Conservation (phyloP, 2,329 filamentous ascomycete species). For the Calonectria montana region DNA sequence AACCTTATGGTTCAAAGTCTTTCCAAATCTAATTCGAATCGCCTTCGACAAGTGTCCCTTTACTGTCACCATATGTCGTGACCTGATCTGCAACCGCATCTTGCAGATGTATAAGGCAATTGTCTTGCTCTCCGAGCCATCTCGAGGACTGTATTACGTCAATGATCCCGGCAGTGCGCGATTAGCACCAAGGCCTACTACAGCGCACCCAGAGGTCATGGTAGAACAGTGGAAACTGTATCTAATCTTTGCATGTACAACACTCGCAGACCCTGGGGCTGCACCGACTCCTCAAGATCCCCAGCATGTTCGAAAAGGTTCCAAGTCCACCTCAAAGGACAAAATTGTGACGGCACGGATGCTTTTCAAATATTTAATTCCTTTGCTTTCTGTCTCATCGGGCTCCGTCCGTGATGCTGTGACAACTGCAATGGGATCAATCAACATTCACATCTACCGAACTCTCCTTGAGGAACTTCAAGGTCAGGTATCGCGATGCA, state of each 20-base stretch:
- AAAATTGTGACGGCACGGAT: slow-evolving; percentile 90
- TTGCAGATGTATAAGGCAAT: slow-evolving; percentile 93
- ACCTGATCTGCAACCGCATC: slow-evolving; percentile 91
- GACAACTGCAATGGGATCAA: slow-evolving; percentile 90
- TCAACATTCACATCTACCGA: slow-evolving; percentile 93
- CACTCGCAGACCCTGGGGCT: slow-evolving; percentile 84
- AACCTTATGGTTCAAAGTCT: slow-evolving; percentile 97
- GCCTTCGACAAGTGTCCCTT: slow-evolving; percentile 93
- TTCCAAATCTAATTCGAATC: slow-evolving; percentile 92
- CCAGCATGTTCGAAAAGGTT: slow-evolving; percentile 85
- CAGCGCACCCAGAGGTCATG: slow-evolving; percentile 84
- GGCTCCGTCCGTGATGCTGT: slow-evolving; percentile 88
- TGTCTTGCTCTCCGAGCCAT: slow-evolving; percentile 79
- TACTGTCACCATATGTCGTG: slow-evolving; percentile 88
- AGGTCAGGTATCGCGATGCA: slow-evolving; percentile 85
- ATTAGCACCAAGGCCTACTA: slow-evolving; percentile 65
- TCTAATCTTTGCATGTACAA: slow-evolving; percentile 96
- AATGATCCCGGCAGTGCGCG: slow-evolving; percentile 68
- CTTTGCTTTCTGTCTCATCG: slow-evolving; percentile 83
- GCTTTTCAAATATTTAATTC: slow-evolving; percentile 91
- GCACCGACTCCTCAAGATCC: slow-evolving; percentile 62
- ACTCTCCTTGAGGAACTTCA: slow-evolving; percentile 91
- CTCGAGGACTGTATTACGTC: slow-evolving; percentile 73
- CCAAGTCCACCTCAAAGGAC: slow-evolving; percentile 73
- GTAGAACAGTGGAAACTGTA: slow-evolving; percentile 99